Percentiles rank a stretch among this genome's conserved stretches.
These are phyloP conservation scores for Striga asiatica DNA, from an alignment of 257 asterid genomes.

Conservation along the genomic window DNA sequence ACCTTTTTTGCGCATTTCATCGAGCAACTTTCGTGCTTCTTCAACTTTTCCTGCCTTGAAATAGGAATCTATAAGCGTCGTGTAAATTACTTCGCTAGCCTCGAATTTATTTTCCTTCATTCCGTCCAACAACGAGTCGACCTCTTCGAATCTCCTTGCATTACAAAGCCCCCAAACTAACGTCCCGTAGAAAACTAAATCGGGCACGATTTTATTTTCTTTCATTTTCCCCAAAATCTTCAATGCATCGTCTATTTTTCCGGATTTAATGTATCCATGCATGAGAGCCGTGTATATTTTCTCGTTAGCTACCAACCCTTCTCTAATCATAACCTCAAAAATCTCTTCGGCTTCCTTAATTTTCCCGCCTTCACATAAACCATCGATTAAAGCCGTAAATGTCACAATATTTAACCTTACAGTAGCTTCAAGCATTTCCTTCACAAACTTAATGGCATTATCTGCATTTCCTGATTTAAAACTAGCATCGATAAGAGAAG, in stretches of 20 bases:
- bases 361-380: constrained; percentile 66
- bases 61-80: constrained; percentile 59
- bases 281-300: constrained; percentile 58
- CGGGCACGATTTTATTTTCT: constrained; percentile 39
- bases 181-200: constrained; percentile 60
- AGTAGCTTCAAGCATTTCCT: constrained; percentile 69
- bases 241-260: constrained; percentile 53
- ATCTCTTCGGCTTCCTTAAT: constrained; percentile 75
- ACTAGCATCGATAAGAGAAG: constrained; percentile 72
- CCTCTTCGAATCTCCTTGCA: constrained; percentile 54
- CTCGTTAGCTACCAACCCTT: constrained; percentile 51
- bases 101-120: constrained; percentile 52
- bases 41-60: constrained; percentile 57
- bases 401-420: constrained; percentile 56
- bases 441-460: constrained; percentile 62
- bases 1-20: constrained; percentile 61
- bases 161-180: constrained; percentile 76
- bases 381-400: constrained; percentile 59
- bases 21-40: constrained; percentile 54
- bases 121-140: constrained; percentile 41
- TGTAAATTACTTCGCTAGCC: constrained; percentile 52
- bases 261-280: constrained; percentile 67
- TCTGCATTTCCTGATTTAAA: constrained; percentile 52
- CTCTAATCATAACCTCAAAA: constrained; percentile 41
- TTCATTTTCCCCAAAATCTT: constrained; percentile 46